These are phyloP conservation scores for Chaetothyriales sp. DNA, from an alignment of 2,329 filamentous ascomycete species.

Conservation along the genomic window DNA sequence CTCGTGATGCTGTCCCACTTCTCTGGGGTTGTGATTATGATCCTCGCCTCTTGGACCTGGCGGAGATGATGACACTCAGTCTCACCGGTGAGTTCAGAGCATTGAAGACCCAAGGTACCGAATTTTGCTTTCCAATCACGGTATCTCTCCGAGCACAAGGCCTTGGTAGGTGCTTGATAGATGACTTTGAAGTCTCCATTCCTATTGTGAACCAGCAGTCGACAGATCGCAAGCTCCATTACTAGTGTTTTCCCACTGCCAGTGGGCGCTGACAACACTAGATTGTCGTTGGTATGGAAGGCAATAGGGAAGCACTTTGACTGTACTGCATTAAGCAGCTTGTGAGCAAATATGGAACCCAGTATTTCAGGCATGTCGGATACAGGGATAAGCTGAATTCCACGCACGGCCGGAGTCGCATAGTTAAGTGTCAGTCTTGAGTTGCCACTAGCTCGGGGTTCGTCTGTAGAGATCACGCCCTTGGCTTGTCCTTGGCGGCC, in stretches of 20 bases:
- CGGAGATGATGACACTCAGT: conserved; percentile 54
- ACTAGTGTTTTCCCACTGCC: conserved; percentile 76
- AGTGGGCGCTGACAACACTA: conserved; percentile 69
- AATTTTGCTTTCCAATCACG: conserved; percentile 71
- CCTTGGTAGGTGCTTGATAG: conserved; percentile 75
- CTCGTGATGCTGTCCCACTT: conserved; percentile 86
- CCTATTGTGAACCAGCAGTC: conserved; percentile 44
- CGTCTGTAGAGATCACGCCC: not conserved
- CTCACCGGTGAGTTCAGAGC: conserved; percentile 70
- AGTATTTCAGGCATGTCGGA: conserved; percentile 55
- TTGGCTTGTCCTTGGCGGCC: not conserved
- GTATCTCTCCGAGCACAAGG: conserved; percentile 62
- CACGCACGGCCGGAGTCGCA: conserved; percentile 38
- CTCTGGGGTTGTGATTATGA: conserved; percentile 79
- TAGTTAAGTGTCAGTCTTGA: too few species aligned
- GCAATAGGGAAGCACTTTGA: conserved; percentile 60
- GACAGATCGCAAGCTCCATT: conserved; percentile 70
- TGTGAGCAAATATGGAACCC: conserved; percentile 56
- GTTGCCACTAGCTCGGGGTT: too few species aligned
- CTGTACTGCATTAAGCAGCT: conserved; percentile 68
- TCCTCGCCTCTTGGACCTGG: conserved; percentile 58
- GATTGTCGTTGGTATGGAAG: conserved; percentile 57
- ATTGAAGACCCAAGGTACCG: conserved; percentile 49
- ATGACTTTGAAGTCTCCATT: conserved; percentile 61
- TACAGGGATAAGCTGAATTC: conserved; percentile 46